Evolutionary conservation across 1,284 basidiomycete species (phyloP).

Genomic region (Fomes fomentarius): DNA sequence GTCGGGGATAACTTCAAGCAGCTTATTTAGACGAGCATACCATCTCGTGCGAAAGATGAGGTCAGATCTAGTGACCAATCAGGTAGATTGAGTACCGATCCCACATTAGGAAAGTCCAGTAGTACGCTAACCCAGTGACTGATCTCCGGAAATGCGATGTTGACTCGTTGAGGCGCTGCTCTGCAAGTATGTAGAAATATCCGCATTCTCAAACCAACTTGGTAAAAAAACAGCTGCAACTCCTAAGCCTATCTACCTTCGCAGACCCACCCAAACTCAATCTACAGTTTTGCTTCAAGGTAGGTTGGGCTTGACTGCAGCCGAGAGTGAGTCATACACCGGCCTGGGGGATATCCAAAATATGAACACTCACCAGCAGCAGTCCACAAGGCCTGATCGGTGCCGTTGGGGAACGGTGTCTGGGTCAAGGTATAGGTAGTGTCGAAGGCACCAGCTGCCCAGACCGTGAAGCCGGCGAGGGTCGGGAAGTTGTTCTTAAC

Average conservation of each 20-base stretch:
- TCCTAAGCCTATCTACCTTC: no score
- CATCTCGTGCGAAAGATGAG: conserved; percentile 4
- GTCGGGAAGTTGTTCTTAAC: conserved; percentile 48
- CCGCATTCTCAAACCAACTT: no score
- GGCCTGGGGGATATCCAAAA: neutral
- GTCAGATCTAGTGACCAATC: conserved; percentile 17
- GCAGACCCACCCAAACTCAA: no score
- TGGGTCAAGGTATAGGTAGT: conserved; percentile 40
- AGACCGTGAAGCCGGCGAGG: conserved; percentile 53
- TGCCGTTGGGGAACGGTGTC: conserved; percentile 40
- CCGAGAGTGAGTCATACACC: neutral
- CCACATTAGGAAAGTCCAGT: conserved; percentile 8
- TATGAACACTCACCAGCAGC: conserved; percentile 31
- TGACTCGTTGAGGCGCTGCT: no score
- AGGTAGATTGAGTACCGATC: conserved; percentile 19
- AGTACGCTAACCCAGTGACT: neutral
- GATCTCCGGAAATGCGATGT: neutral
- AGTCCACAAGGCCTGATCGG: conserved; percentile 41
- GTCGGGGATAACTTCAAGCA: no score
- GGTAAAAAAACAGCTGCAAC: no score
- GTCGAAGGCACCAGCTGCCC: conserved; percentile 46
- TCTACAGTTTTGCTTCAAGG: no score
- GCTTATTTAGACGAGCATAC: neutral
- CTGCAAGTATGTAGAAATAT: no score
- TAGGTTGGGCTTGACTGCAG: conserved; percentile 18